Evolutionary conservation across 1,284 basidiomycete species (phyloP), one percentile per base, ranked within the genome.

Genomic region (Papiliotrema flavescens): DNA sequence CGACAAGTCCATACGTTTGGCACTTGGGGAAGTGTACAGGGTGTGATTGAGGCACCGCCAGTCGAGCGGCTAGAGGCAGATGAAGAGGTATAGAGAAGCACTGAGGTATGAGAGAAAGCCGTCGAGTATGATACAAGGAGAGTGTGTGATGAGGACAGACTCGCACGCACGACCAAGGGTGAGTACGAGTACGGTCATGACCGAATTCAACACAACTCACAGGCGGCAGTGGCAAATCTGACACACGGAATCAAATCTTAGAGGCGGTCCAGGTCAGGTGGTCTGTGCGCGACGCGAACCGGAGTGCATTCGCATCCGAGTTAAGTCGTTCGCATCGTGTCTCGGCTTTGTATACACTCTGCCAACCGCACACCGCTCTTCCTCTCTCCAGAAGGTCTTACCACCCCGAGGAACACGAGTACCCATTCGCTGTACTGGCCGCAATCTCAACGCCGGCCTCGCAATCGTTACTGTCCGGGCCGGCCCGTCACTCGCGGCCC

Each of bases 1-100:
- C n/a, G 74, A 76, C 44, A 77, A 63, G 50, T 77, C 75, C 75
- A 77, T 77, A 32, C 28, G 28, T 32, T 32, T 32, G 28, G 35
- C 49, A 45, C 26, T 23, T 42, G 49, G 42, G 20, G 3, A 6
- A 20, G 20, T n/a, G 6, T 44, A 23, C n/a, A 20, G 42, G 23
- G 42, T 23, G 6, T 5, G 20, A 6, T 44, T 17, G 15, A 7
- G 39, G 6, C 7, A 5, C 17, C 17, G 17, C 6, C 42, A 15
- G 14, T 22, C n/a, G 42, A 24, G 3, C 19, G 3, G n/a, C 5
- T 15, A 24, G 23, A 44, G 42, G 32, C 17, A 28, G 15, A 20
- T 8, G 23, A 42, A 40, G 28, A 39, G n/a, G 8, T 52, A 45
- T 9, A 28, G 17, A 45, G 43, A 8, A 24, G 22, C 15, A 28